Evolutionary conservation across 108 stramenopile genomes (phyloP).

Genomic region (Pseudonitzschia pungens): DNA sequence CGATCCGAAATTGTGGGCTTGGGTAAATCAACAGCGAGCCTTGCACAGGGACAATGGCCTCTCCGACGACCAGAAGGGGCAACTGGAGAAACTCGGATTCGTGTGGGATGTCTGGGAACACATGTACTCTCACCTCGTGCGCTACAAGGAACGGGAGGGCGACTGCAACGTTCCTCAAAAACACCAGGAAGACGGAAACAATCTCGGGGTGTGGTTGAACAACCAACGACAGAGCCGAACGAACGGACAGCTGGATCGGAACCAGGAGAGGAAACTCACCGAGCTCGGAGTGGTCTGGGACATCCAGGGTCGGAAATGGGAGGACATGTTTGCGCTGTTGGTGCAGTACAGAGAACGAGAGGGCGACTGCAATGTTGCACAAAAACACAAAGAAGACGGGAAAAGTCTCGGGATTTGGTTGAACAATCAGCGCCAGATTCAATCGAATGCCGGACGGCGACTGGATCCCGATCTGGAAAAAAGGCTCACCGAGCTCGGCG

Average conservation of each 20-base stretch:
- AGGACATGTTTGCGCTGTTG: not conserved
- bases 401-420: constrained; percentile 9
- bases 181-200: constrained; percentile 1
- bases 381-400: constrained; percentile 9
- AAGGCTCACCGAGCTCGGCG: not conserved
- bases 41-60: not conserved
- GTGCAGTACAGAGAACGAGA: not conserved
- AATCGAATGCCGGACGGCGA: too few relatives aligned
- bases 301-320: not conserved
- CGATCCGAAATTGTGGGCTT: not conserved
- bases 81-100: not conserved
- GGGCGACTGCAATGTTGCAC: not conserved
- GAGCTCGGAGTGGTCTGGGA: constrained; percentile 11
- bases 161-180: constrained; percentile 6
- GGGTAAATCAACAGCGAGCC: not conserved
- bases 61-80: not conserved
- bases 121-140: not conserved
- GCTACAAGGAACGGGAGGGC: constrained; percentile 11
- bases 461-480: not conserved
- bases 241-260: not conserved
- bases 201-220: constrained; percentile 5
- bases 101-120: not conserved
- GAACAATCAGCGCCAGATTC: not conserved
- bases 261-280: not conserved
- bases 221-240: not conserved